Base-by-base conservation (phyloP, 345 rosid species). In the Melaleuca quinquenervia region DNA sequence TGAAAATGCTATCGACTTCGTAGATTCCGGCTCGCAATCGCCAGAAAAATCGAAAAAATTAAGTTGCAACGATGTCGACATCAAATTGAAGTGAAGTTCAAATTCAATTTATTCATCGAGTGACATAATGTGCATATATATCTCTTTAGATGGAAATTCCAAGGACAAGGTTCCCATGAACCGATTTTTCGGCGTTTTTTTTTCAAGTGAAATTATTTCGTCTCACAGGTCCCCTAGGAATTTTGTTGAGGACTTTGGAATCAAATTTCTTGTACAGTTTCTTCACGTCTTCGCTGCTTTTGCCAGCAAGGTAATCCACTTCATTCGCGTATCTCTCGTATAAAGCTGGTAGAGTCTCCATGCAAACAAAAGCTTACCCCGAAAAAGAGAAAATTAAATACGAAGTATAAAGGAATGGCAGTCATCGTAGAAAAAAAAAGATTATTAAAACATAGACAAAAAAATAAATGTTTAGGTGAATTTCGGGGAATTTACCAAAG, bases 231-330 rank as follows among this genome's bases (percentile, higher is more conserved):
- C 90, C 92, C 85, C 87, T 90, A 60, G 95, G 95, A 62, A 93
- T 91, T 87, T 88, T 93, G 89, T 90, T 80, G 82, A 91, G 89
- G 85, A 92, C 89, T 89, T 86, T 60, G 86, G 92, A 84, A 82
- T 90, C 92, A 80, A 93, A 84, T 45, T 89, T 85, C 36, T 87
- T 70, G 54, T 89, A 88, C 82, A 91, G 85, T 8, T 85, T 89
- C 90, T 85, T 86, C 85, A 87, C 82, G 51, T 87, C 54, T 70
- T 74, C 87, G 82, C 90, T 92, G 82, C 91, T 88, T 89, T 86
- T 89, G 45, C 87, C 87, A 24, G 92, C 93, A 22, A 87, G 86
- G 87, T 86, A 76, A 82, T 82, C 87, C 83, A 93, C 75, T 85
- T 92, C 90, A 36, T 83, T 90, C 89, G 92, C 89, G 76, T 89